phyloP scores from a whole-genome alignment of 164 flowering plant species.

The Dillenia turbinata region DNA sequence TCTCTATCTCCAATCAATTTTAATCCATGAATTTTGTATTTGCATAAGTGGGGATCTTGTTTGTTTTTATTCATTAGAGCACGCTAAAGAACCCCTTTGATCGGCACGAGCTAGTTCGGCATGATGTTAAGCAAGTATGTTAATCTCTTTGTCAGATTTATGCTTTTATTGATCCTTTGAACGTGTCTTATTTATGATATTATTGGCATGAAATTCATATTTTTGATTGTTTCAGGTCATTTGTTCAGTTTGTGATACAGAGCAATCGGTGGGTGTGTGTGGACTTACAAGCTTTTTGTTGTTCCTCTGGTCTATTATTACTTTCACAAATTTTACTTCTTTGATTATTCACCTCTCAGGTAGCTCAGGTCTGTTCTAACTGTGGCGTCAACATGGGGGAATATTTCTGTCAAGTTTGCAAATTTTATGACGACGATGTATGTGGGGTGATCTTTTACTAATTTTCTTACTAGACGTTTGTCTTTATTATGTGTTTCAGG shows the following conservation, averaged over 20 bases:
- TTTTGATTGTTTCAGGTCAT: conserved; percentile 40
- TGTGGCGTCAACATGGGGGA: conserved; percentile 98
- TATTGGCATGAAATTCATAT: conserved; percentile 1
- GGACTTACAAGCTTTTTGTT: not conserved
- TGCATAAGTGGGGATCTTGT: conserved; percentile 2
- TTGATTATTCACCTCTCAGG: conserved; percentile 34
- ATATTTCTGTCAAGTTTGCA: conserved; percentile 84
- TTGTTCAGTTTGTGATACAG: conserved; percentile 72
- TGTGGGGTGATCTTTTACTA: too few relatives aligned
- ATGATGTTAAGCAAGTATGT: conserved; percentile 71
- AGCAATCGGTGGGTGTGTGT: conserved; percentile 49
- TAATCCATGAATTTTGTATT: not conserved
- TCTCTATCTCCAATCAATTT: not conserved
- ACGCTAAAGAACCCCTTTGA: conserved; percentile 43
- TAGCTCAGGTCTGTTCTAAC: conserved; percentile 61
- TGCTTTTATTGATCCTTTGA: not conserved
- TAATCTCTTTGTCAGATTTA: not conserved
- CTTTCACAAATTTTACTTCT: not conserved
- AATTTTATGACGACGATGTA: conserved; percentile 38
- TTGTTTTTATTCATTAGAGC: conserved; percentile 30
- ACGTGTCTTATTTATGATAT: not conserved
- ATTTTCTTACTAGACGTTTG: too few relatives aligned
- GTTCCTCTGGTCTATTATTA: conserved; percentile 2
- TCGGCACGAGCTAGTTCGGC: conserved; percentile 75
- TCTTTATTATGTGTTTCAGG: too few relatives aligned